phyloP scores from a whole-genome alignment of 306 rosid species.

The Arachis stenosperma region DNA sequence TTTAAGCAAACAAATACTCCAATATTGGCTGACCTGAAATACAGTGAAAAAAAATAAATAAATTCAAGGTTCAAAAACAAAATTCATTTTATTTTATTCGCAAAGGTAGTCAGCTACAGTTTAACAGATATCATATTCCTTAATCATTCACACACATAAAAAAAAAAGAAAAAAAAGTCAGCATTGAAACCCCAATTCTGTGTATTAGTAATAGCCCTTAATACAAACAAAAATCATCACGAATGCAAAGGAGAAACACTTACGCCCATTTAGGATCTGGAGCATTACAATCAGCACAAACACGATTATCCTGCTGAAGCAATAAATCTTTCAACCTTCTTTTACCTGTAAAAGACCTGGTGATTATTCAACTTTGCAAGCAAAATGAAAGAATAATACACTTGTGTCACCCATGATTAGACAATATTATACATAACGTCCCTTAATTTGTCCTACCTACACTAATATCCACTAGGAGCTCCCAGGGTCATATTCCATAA shows the following conservation, averaged over 20 bases:
- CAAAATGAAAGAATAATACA: slow-evolving; percentile 27
- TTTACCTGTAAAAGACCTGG: slow-evolving; percentile 66
- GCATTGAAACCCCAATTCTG: neutral
- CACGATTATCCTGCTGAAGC: slow-evolving; percentile 73
- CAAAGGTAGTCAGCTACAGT: slow-evolving; percentile 24
- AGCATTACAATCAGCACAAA: slow-evolving; percentile 93
- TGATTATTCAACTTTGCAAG: slow-evolving; percentile 39
- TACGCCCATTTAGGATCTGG: slow-evolving; percentile 99
- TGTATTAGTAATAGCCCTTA: slow-evolving; percentile 27
- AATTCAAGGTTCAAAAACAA: slow-evolving; percentile 12
- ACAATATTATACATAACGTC: no score
- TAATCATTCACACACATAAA: neutral
- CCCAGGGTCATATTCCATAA: no score
- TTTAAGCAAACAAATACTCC: slow-evolving; percentile 97
- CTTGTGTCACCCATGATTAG: neutral
- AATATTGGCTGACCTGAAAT: slow-evolving; percentile 90
- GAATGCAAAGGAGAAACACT: slow-evolving; percentile 41
- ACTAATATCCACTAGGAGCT: no score
- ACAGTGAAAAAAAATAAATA: slow-evolving; percentile 14
- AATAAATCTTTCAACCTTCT: slow-evolving; percentile 74
- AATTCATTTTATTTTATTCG: slow-evolving; percentile 9
- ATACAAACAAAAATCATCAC: slow-evolving; percentile 8
- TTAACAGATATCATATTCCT: slow-evolving; percentile 35
- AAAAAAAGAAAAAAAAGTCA: neutral
- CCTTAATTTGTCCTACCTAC: no score